These are phyloP conservation scores for Candolleomyces aberdarensis DNA, from an alignment of 768 basidiomycete species.

Conservation along the genomic window DNA sequence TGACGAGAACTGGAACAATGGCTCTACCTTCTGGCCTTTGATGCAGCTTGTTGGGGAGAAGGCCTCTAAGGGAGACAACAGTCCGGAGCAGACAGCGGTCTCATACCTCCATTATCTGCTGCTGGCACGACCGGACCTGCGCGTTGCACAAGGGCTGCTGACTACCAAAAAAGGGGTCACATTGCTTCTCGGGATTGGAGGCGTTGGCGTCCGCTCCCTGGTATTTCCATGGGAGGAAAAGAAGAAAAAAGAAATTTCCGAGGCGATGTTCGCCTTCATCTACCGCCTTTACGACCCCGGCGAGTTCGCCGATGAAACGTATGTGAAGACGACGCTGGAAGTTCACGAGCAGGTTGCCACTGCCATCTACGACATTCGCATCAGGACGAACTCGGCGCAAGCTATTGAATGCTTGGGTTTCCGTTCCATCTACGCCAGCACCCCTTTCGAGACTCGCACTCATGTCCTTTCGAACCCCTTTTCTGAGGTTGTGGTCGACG, in stretches of 20 bases:
- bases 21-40: neutral
- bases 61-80: neutral
- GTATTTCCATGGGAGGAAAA: too few species aligned
- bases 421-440: neutral
- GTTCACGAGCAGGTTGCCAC: too few species aligned
- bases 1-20: too few species aligned
- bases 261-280: conserved; percentile 18
- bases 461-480: neutral
- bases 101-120: neutral
- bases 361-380: neutral
- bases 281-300: neutral
- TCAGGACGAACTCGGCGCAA: too few species aligned
- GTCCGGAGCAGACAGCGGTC: neutral
- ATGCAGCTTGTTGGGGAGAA: neutral
- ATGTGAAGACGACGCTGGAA: too few species aligned
- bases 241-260: too few species aligned
- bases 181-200: neutral
- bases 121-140: neutral
- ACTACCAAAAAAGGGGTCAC: neutral
- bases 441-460: neutral
- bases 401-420: too few species aligned
- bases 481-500: neutral
- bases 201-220: neutral
- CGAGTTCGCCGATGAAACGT: too few species aligned
- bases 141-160: neutral